Conservation (phyloP, 208 protist species). For the Naegleria fowleri region DNA sequence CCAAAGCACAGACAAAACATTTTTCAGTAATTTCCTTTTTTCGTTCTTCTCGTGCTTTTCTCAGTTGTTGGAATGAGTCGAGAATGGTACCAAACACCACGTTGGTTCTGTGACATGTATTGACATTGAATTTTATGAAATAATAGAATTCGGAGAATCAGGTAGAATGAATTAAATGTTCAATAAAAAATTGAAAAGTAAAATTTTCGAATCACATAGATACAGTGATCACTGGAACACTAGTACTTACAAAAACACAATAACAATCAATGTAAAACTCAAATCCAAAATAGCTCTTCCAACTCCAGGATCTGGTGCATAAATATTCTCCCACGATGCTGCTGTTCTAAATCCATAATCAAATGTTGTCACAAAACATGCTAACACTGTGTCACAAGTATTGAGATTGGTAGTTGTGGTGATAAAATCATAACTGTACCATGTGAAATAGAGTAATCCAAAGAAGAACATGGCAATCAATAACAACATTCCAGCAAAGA, state of each 20-base stretch:
- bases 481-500: neutral
- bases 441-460: neutral
- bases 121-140: too few species aligned
- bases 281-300: slow-evolving; percentile 30
- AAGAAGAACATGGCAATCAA: neutral
- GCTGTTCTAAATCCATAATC: neutral
- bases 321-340: neutral
- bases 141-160: too few species aligned
- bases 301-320: neutral
- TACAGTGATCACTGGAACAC: too few species aligned
- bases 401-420: neutral
- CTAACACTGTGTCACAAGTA: neutral
- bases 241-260: slow-evolving; percentile 46
- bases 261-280: slow-evolving; percentile 56
- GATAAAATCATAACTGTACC: neutral
- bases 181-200: too few species aligned
- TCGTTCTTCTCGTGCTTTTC: slow-evolving; percentile 35
- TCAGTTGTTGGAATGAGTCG: slow-evolving; percentile 47
- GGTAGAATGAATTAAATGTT: too few species aligned
- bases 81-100: slow-evolving; percentile 68
- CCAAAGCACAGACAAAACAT: slow-evolving; percentile 60
- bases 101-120: slow-evolving; percentile 50
- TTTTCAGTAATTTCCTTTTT: slow-evolving; percentile 48
- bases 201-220: too few species aligned
- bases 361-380: neutral